Conservation (phyloP, 129 eudicot genomes). For the Artemisia annua region DNA sequence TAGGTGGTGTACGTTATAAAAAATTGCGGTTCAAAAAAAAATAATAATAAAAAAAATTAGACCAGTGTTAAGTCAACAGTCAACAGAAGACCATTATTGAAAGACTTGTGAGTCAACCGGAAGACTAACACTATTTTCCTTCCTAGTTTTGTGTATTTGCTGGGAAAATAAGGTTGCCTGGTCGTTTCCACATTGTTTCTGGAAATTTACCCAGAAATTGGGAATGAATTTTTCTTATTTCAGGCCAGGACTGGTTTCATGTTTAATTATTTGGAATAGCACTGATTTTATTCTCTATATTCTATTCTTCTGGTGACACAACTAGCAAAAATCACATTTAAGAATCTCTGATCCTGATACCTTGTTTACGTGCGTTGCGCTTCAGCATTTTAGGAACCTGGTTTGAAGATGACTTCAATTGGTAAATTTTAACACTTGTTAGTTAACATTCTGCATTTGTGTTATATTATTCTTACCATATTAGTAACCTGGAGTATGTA, state of each 20-base stretch:
- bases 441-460: not conserved
- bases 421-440: slow-evolving; percentile 8
- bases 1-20: too few relatives aligned
- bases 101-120: too few relatives aligned
- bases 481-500: too few relatives aligned
- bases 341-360: not conserved
- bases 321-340: not conserved
- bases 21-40: too few relatives aligned
- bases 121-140: too few relatives aligned
- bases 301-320: not conserved
- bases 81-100: too few relatives aligned
- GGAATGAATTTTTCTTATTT: not conserved
- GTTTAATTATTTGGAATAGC: too few relatives aligned
- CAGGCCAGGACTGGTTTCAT: not conserved
- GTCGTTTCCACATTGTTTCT: not conserved
- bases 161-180: not conserved
- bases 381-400: not conserved
- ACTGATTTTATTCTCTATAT: not conserved
- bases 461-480: not conserved
- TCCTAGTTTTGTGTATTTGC: too few relatives aligned
- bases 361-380: not conserved
- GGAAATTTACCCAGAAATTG: not conserved
- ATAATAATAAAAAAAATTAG: too few relatives aligned
- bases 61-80: too few relatives aligned
- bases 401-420: slow-evolving; percentile 16